Base-by-base conservation (phyloP, 768 basidiomycete genomes). In the Serendipita sp. region DNA sequence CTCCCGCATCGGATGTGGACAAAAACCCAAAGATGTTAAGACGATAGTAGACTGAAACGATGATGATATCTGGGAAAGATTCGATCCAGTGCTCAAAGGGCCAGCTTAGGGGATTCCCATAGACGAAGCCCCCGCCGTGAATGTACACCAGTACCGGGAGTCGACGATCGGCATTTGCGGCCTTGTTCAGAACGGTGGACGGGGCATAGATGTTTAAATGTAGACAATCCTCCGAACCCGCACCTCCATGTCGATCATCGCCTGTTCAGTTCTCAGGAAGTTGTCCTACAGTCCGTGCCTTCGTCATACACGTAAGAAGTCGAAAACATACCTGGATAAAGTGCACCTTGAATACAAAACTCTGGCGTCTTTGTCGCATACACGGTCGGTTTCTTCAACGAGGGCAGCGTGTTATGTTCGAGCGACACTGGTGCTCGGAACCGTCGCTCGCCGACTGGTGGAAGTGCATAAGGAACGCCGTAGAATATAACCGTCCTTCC, bases 131-230 rank as follows among this genome's bases (percentile, higher is more conserved):
- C 68, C 78, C 75, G 24, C 74, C 75, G 48, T 78, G 77, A 16
- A 78, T 75, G 64, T 76, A 78, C n/a, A 76, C 72, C 34, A 79
- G 66, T 0, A 76, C 77, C 0, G 75, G 77, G 38, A 77, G 73
- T 75, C 28, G 16, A 24, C n/a, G 18, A 8, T 10, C 18, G 10
- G 18, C 8, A 8, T 60, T 60, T 60, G 24, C 30, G 16, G 56
- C 35, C n/a, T 18, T 18, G 8, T 32, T n/a, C 3, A 60, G 30
- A 2, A 79, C 77, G 4, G 77, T 76, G 3, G 75, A 72, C 2
- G 85, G 84, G 8, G 81, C 72, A 65, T 85, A 86, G 11, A 86
- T 76, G 70, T 86, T 84, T n/a, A 85, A 74, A 56, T 85, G 85
- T 38, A 86, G 71, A 67, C 83, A 86, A 67, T 86, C 84, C 72